Conservation (phyloP, 2,329 filamentous ascomycete genomes). For the Penicillium janthinellum region DNA sequence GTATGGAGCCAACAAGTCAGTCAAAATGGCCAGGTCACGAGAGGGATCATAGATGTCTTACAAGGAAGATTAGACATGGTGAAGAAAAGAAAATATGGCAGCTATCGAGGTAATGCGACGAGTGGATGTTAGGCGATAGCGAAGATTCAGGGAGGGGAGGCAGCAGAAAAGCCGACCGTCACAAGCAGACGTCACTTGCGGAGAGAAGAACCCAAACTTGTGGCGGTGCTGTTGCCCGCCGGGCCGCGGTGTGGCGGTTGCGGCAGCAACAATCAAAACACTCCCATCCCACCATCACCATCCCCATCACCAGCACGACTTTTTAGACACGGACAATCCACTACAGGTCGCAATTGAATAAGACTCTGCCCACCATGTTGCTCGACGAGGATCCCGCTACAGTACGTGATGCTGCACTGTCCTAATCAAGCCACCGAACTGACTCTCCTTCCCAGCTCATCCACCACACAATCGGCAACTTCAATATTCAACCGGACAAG, state of each 20-base stretch:
- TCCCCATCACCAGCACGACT: neutral
- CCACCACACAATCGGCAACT: constrained; percentile 87
- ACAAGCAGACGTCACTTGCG: constrained; percentile 32
- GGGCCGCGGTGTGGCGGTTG: constrained; percentile 37
- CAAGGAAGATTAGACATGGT: constrained; percentile 55
- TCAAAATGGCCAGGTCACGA: neutral
- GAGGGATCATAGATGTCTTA: constrained; percentile 33
- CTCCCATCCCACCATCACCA: constrained; percentile 16
- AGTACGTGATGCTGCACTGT: constrained; percentile 53
- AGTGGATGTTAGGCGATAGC: constrained; percentile 6
- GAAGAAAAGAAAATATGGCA: neutral
- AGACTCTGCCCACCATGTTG: constrained; percentile 66
- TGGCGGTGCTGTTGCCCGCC: constrained; percentile 33
- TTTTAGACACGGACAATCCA: neutral
- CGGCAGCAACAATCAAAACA: constrained; percentile 40
- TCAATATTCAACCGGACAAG: constrained; percentile 91
- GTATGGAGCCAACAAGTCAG: constrained; percentile 24
- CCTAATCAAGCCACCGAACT: neutral
- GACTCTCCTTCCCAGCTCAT: constrained; percentile 65
- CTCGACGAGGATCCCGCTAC: constrained; percentile 91
- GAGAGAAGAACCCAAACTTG: constrained; percentile 26
- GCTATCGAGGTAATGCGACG: neutral
- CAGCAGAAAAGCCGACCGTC: constrained; percentile 16
- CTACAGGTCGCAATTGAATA: neutral
- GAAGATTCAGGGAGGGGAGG: constrained; percentile 1